These are phyloP conservation scores for Metarhizium sp. DNA, from an alignment of 2,329 filamentous ascomycete genomes.

Conservation along the genomic window DNA sequence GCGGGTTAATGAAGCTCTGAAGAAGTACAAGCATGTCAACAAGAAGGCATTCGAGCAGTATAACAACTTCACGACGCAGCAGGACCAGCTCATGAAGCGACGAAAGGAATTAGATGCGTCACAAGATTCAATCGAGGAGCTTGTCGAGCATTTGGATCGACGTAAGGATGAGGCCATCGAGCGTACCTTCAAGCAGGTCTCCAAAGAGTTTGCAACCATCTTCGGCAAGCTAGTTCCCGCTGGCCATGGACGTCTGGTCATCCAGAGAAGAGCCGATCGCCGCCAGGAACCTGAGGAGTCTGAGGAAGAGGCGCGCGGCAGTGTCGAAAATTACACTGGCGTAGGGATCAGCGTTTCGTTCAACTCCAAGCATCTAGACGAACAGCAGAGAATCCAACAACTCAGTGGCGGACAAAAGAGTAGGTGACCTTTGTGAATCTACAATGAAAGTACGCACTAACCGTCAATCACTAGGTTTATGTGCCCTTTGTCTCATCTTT, in stretches of 20 bases:
- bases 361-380: constrained; percentile 90
- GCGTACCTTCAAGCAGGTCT: constrained; percentile 96
- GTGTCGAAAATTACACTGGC: constrained; percentile 90
- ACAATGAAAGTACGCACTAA: constrained; percentile 10
- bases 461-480: constrained; percentile 53
- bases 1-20: constrained; percentile 84
- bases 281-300: constrained; percentile 51
- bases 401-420: constrained; percentile 96
- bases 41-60: constrained; percentile 99
- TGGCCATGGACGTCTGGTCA: constrained; percentile 82
- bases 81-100: constrained; percentile 76
- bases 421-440: constrained; percentile 31
- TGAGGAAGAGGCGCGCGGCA: constrained; percentile 57
- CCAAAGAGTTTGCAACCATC: constrained; percentile 81
- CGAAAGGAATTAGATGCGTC: constrained; percentile 80
- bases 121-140: constrained; percentile 79
- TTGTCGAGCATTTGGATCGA: constrained; percentile 87
- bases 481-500: constrained; percentile 94
- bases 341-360: constrained; percentile 97
- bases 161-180: constrained; percentile 97
- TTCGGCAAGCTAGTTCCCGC: constrained; percentile 94
- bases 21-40: constrained; percentile 97
- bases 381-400: constrained; percentile 96
- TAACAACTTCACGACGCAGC: constrained; percentile 89
- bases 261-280: constrained; percentile 80